Base-by-base conservation (phyloP, 495 filamentous ascomycete genomes). In the Annulohypoxylon stygium region DNA sequence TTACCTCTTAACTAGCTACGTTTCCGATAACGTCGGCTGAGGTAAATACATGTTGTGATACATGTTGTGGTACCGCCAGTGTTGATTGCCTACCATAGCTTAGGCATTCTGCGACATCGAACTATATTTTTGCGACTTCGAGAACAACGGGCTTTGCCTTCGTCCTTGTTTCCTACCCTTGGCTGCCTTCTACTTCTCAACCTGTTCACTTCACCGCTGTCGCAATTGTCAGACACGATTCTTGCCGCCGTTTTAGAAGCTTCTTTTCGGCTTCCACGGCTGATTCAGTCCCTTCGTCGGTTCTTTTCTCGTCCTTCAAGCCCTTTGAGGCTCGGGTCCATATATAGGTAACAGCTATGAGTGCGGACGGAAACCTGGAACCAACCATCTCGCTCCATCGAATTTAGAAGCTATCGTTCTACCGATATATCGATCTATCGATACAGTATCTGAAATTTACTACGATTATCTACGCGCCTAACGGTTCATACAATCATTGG, bases 341-440 rank as follows among this genome's bases (percentile, higher is more conserved):
- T 79, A 77, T 79, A 79, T 79, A 79, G 67, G 37, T 71, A 61
- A 63, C 70, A 73, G 69, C 45, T 70, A 71, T 62, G 72, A 73
- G 69, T 72, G 50, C 66, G 43, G 65, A 72, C 65, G 75, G 70
- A 74, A 68, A 65, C 72, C 73, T 79, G 75, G 68, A 73, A 75
- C 60, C 67, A 67, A 75, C 73, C 73, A 75, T 69, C 57, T 64
- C 69, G 61, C 73, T 75, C 69, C 45, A 69, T 71, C 69, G 55
- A 37, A 60, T 55, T 75, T 69, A 55, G 48, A 39, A 66, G 37
- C 34, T 62, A n/a, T 50, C 61, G 67, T 30, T 30, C 30, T 30
- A 30, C 30, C 30, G 30, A 30, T 4, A 3, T 30, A 30, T 6
- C 30, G 5, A 30, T 4, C 30, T 30, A n/a, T 50, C 61, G 67